Conservation (phyloP, 2,329 filamentous ascomycete genomes). For the Hymenotorrendiella dingleyae region DNA sequence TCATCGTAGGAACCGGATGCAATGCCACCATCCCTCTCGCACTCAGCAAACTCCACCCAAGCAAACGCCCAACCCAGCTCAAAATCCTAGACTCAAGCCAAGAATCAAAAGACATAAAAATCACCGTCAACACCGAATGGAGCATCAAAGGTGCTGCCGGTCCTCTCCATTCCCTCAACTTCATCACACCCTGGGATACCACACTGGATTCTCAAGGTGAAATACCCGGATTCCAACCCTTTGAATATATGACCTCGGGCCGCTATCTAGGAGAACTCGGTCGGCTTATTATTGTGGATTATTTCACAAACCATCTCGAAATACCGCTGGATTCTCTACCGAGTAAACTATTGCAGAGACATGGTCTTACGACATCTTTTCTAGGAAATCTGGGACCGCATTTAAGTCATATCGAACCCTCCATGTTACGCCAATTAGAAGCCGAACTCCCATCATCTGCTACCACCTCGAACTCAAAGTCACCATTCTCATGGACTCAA, state of each 20-base stretch:
- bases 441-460: conserved; percentile 47
- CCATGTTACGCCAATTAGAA: conserved; percentile 42
- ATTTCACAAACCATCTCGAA: conserved; percentile 55
- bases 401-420: conserved; percentile 27
- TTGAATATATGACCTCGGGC: conserved; percentile 96
- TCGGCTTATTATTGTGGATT: conserved; percentile 71
- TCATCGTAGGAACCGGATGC: conserved; percentile 76
- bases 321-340: conserved; percentile 18
- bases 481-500: conserved; percentile 56
- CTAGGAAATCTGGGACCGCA: conserved; percentile 63
- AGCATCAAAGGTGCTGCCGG: conserved; percentile 70
- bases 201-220: conserved; percentile 62
- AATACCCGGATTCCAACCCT: conserved; percentile 80
- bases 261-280: conserved; percentile 87
- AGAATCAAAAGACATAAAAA: conserved; percentile 48
- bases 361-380: conserved; percentile 60
- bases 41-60: conserved; percentile 53
- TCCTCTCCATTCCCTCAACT: conserved; percentile 54
- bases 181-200: conserved; percentile 67
- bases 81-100: conserved; percentile 42
- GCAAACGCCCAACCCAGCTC: conserved; percentile 51
- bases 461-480: too few relatives aligned
- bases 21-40: conserved; percentile 75
- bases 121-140: conserved; percentile 81
- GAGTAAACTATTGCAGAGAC: conserved; percentile 11